Base-by-base conservation (phyloP, 345 rosid species). In the Ceriops tagal region DNA sequence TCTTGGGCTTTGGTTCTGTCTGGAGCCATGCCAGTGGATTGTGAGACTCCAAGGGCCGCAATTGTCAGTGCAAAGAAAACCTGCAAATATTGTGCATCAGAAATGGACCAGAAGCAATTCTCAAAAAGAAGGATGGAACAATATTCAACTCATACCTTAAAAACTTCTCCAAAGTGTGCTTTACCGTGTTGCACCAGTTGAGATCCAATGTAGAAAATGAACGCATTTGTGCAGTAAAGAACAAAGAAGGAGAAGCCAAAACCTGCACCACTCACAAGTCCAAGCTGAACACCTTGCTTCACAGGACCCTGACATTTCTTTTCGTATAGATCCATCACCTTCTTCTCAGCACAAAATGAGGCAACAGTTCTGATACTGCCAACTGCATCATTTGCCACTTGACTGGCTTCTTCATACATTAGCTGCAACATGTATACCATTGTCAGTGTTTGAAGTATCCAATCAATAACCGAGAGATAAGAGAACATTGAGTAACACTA, bases 21-120 rank as follows among this genome's bases (percentile, higher is more conserved):
- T 37, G 96, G 88, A 66, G 90, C 89, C 79, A 87, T 8, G 13
- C 87, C 90, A 69, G 84, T 85, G 9, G 93, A 78, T 72, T 93
- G 91, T 20, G 98, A 90, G 46, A 93, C 76, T 47, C 93, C 93
- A 16, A 88, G n/a, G n/a, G 96, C 97, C 31, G 88, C 79, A 39
- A 90, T 80, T 53, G 92, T 87, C 72, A 90, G 61, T 46, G 98
- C 96, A 65, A 90, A 89, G 83, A 90, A 88, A 57, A 76, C 79
- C 79, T 76, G 72, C 52, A 26, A 19, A 57, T 66, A 82, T 37
- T 30, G 11, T 30, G 10, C 15, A 43, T 49, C 5, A 43, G 31
- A 30, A 39, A 27, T 20, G 49, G 10, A 68, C 8, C 35, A 39
- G 13, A 0, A 58, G 11, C 27, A 16, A 9, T 16, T 24, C 8